Base-by-base conservation (phyloP, 2,329 filamentous ascomycete genomes). In the Sporothrix brunneoviolacea region DNA sequence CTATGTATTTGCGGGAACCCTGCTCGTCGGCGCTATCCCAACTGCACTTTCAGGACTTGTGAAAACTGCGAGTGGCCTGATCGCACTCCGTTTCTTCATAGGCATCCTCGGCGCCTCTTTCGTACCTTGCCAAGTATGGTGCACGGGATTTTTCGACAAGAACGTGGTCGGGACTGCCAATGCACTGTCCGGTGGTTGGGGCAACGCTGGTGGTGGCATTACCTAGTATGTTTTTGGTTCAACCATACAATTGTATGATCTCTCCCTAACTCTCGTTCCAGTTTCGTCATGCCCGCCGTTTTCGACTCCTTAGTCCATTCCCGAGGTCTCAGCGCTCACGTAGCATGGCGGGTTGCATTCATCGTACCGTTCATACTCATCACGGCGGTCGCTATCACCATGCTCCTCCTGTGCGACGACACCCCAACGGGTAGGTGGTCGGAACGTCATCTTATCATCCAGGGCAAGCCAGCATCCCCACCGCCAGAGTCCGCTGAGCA, bases 111-210 rank as follows among this genome's bases (percentile, higher is more conserved):
- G 87, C 30, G 85, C 83, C 2, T 79, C 80, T 2, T 91, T 91
- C 59, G 86, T 91, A 0, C 87, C 87, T 15, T 94, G 89, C 65
- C 89, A 94, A 63, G 90, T 94, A 8, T 95, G 89, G 88, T 88
- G 84, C 12, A 95, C 89, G 0, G 88, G 84, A 0, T 95, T 94
- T 73, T 95, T 89, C 65, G 89, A 95, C 69, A 91, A 90, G 71
- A 91, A 90, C 60, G 77, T 95, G 30, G 85, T 95, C 16, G 90
- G 90, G 39, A 90, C 88, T 6, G 87, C 89, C 54, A 95, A 95
- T 63, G 85, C 88, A 5, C 69, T 95, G 15, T 84, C 88, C 2
- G 90, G 82, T 35, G 90, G 90, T 13, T 85, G 86, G 71, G 90
- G 90, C 44, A 95, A 94, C 60, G 79, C 88, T 27, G 90, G 90